Conservation (phyloP, 2,329 filamentous ascomycete genomes). For the Pyrenophora tritici-repentis region DNA sequence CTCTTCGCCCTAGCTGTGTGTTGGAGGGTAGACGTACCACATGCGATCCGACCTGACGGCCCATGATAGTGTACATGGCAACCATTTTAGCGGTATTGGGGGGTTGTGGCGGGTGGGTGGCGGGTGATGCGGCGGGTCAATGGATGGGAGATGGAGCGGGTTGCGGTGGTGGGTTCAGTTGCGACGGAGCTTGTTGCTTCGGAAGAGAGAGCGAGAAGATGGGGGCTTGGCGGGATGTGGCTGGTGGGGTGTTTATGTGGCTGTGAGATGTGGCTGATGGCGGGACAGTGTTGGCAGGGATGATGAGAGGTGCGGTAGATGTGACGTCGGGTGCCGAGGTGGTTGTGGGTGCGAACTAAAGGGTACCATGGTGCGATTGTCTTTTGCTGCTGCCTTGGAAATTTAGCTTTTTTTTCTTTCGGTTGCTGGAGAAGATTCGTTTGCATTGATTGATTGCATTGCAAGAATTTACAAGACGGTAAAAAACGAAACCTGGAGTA, state of each 20-base stretch:
- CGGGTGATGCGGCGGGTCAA: conserved; percentile 28
- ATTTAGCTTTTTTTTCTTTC: too few relatives aligned
- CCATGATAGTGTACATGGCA: conserved; percentile 57
- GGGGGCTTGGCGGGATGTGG: conserved; percentile 20
- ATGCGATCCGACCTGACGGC: conserved; percentile 61
- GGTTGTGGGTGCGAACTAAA: background rate
- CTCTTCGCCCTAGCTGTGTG: background rate
- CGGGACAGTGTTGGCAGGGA: background rate
- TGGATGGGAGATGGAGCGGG: conserved; percentile 30
- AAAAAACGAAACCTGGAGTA: too few relatives aligned
- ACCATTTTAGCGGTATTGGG: conserved; percentile 52
- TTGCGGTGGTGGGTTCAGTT: conserved; percentile 18
- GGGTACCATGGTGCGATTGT: background rate
- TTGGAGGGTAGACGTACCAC: conserved; percentile 49
- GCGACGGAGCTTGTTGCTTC: conserved; percentile 27
- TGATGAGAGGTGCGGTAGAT: background rate
- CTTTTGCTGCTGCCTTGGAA: too few relatives aligned
- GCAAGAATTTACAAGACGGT: too few relatives aligned
- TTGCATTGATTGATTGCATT: too few relatives aligned
- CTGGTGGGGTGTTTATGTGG: conserved; percentile 1
- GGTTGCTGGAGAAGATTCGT: too few relatives aligned
- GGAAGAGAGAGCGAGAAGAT: conserved; percentile 19
- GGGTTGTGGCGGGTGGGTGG: conserved; percentile 23
- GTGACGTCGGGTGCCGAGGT: conserved; percentile 15
- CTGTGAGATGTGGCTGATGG: background rate